Evolutionary conservation across 495 filamentous ascomycete species (phyloP), one percentile per base, ranked within the genome.

Genomic region (Lichenothelia convexa): DNA sequence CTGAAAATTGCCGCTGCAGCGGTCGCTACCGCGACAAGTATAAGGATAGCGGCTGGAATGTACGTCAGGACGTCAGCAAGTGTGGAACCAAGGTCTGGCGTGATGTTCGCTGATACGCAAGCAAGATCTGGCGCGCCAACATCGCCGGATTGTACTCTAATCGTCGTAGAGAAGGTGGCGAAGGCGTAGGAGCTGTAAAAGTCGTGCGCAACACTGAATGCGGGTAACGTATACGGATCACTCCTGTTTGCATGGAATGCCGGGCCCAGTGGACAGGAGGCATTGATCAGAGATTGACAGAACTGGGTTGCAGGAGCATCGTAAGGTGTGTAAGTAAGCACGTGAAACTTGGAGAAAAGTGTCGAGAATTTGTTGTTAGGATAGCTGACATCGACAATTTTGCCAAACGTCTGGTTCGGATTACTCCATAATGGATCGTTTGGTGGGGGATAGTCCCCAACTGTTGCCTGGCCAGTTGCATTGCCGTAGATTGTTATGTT

Each of bases 401-500:
- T 92, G 34, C 86, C 85, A 41, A 72, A 60, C 1, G 69, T 73
- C 34, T 61, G 54, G 29, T 65, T 73, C 0, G 60, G 45, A 48
- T 82, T 62, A 1, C 32, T 47, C 62, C 76, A 72, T 32, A 55
- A 48, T 3, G 62, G 49, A 44, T 67, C 57, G 31, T 67, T 51
- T 29, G 57, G 50, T 3, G 60, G 38, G 29, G 80, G 80, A 39
- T 57, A 58, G 3, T 34, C 16, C 7, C 47, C 54, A 12, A 72
- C 62, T 12, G 53, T 41, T 3, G 54, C 34, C 16, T 62, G 48
- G 16, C 89, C 89, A 18, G 75, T 75, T 16, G 95, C 83, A 55
- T 94, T 93, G 17, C 86, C 86, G 59, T 82, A 94, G 16, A 93
- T 71, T 1, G 75, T 93, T 19, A 94, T 59, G 39, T 70, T 71